Base-by-base conservation (phyloP, 495 filamentous ascomycete species). In the Aspergillus ellipticus region DNA sequence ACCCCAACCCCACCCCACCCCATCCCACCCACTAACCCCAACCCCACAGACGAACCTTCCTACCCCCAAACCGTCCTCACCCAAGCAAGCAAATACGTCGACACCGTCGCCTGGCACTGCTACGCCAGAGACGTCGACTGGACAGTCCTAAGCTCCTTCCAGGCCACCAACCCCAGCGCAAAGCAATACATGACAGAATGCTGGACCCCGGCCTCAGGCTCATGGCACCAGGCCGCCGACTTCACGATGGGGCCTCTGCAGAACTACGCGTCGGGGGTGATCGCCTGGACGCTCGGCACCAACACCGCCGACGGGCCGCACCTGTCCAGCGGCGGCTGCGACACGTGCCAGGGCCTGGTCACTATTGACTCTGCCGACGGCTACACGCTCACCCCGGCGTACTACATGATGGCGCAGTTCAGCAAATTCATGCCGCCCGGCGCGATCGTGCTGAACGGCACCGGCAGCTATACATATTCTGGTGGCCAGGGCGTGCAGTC, bases 151-250 rank as follows among this genome's bases (percentile, higher is more conserved):
- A 76, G 67, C 16, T 52, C 69, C 26, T 82, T 83, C 57, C 72
- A 80, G 53, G 62, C 75, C 51, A 58, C 57, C 0, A 79, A 79
- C 58, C 77, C 78, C 0, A 51, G 53, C 24, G 68, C 71, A 4
- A 68, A 67, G 7, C 80, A 83, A 64, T 82, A 79, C 62, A 84
- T 84, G 81, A 82, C 80, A 15, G 81, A 84, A 63, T 84, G 81
- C 61, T 82, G 79, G 76, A 81, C 74, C 1, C 70, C 73, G 0
- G 68, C 72, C 0, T 51, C 61, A 2, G 74, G 73, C 8, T 56
- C 70, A 17, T 82, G 80, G 77, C 69, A 78, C 59, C 75, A 80
- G 51, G 73, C 76, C 0, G 75, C 72, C 10, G 71, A 76, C 63
- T 83, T 81, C 62, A 79, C 77, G 8, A 74, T 84, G 61, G 80